These are phyloP conservation scores for Trichocladium uniseriatum DNA, from an alignment of 495 filamentous ascomycete species.

Conservation along the genomic window DNA sequence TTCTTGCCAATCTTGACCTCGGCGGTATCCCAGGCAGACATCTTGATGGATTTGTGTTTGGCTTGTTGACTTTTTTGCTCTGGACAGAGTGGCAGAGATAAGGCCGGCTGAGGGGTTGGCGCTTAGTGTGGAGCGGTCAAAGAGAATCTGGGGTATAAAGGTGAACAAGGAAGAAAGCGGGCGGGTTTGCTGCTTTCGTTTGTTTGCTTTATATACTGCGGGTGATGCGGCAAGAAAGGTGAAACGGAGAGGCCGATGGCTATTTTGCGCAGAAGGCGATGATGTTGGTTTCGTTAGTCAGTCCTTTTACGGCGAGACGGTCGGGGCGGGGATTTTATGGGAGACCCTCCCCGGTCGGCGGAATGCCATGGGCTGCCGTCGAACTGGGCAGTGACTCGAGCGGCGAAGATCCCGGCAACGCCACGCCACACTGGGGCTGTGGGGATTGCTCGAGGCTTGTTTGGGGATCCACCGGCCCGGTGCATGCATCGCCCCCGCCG, in stretches of 20 bases:
- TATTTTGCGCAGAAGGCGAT: neutral
- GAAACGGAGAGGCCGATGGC: constrained; percentile 7
- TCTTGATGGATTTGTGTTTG: constrained; percentile 20
- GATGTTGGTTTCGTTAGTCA: constrained; percentile 4
- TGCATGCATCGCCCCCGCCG: too few relatives aligned
- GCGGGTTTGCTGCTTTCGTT: neutral
- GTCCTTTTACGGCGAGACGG: neutral
- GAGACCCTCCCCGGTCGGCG: constrained; percentile 4
- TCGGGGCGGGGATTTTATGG: constrained; percentile 9
- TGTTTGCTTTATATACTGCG: neutral
- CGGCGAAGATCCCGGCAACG: constrained; percentile 18
- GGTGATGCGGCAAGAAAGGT: constrained; percentile 1
- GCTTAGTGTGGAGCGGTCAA: neutral
- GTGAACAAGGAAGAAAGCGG: neutral
- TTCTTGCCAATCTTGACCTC: constrained; percentile 92
- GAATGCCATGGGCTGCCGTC: constrained; percentile 27
- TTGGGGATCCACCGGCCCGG: neutral
- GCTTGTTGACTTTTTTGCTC: neutral
- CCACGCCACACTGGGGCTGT: constrained; percentile 23
- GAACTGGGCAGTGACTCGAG: constrained; percentile 28
- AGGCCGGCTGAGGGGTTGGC: neutral
- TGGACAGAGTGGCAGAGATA: neutral
- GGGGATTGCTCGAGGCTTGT: neutral
- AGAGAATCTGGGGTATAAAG: neutral
- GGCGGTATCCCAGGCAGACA: constrained; percentile 63